Evolutionary conservation across 345 rosid species (phyloP), one percentile per base, ranked within the genome.

Genomic region (Rhodamnia rubescens): DNA sequence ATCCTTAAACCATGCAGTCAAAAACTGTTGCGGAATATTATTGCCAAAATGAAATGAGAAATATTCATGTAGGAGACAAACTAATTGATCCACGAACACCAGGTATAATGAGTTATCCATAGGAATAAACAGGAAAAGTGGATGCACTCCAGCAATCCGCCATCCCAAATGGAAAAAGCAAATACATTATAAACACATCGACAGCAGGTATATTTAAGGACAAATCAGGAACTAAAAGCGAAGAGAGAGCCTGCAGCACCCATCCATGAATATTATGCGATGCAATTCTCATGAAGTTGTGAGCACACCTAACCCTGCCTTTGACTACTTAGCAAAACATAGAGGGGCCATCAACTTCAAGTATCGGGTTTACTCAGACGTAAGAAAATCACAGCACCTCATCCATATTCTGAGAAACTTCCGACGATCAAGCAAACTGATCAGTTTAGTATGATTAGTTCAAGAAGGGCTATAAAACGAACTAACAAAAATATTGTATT

Each of bases 181-280:
- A 36, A 36, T 69, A 20, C 47, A 36, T 24, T 69, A 40, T 36
- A 69, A 18, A 36, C 14, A 69, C 44, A 15, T 47, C 16, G 64
- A 57, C 12, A n/a, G 57, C 55, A 4, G n/a, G 3, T 26, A 53
- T 32, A 83, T 89, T 84, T 69, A 36, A 69, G 47, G 47, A 96
- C 86, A 92, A 96, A 78, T 90, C 90, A 10, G 98, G 98, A 87
- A 96, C 80, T 93, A 42, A 96, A 89, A 53, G 96, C 87, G 78
- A 94, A 96, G 78, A 93, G 95, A 88, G 92, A 93, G 53, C 96
- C 98, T 59, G 89, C 90, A 11, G 91, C 94, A 40, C 98, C 98
- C 89, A 95, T 93, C 96, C 96, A 95, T 42, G 95, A 90, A 82
- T 95, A 96, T 89, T 94, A 96, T 58, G 99, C 98, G 51, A 94